These are phyloP conservation scores for Raddia distichophylla DNA, from an alignment of 176 grass and related monocot genomes.

Conservation along the genomic window DNA sequence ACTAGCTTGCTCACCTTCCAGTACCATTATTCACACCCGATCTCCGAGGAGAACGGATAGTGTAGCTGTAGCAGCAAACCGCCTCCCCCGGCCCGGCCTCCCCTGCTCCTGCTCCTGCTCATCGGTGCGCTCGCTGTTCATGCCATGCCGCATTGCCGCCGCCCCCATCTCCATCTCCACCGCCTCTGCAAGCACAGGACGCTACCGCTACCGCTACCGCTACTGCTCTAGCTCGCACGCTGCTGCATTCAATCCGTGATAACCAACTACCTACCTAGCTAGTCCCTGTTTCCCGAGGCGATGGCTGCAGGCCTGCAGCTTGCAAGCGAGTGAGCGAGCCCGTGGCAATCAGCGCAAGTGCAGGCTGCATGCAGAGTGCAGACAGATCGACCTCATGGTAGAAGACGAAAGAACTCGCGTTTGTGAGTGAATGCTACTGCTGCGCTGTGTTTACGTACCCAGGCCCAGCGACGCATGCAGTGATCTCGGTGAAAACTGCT, in stretches of 20 bases:
- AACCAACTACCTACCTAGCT: neutral
- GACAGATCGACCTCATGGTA: no score
- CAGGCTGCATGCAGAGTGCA: neutral
- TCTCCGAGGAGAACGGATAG: no score
- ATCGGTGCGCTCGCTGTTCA: neutral
- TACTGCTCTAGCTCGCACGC: neutral
- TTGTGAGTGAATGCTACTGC: no score
- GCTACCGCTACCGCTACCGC: neutral
- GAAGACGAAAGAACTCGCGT: no score
- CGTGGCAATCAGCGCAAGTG: neutral
- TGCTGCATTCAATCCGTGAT: constrained; percentile 15
- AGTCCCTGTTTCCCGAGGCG: constrained; percentile 19
- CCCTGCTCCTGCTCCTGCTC: neutral
- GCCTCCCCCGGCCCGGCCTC: no score
- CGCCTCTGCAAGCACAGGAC: neutral
- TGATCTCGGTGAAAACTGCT: no score
- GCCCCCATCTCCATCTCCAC: neutral
- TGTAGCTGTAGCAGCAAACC: neutral
- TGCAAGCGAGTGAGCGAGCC: neutral
- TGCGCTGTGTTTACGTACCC: no score
- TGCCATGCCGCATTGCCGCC: neutral
- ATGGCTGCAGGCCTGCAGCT: neutral
- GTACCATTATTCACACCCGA: no score
- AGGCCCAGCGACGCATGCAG: no score
- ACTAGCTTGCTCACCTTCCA: no score